Base-by-base conservation (phyloP, 208 protist species). In the Porcisia deanei region DNA sequence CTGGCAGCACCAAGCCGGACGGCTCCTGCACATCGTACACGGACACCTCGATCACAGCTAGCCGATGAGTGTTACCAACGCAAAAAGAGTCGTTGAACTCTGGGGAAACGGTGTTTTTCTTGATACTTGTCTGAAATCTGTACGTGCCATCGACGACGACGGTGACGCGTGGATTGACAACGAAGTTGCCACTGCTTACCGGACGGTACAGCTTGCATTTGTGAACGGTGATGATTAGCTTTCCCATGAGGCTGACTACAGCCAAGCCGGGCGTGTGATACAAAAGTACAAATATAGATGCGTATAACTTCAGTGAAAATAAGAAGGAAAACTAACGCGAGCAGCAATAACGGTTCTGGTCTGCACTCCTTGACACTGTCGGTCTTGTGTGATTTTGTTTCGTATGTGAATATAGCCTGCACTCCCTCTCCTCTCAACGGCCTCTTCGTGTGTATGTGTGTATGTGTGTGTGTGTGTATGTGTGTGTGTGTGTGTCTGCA, bases 1-100 rank as follows among this genome's bases (percentile, higher is more conserved):
- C 80, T 8, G 73, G 71, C 73, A 82, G 68, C 55, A 76, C 60
- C 25, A 87, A 76, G 12, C 81, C 81, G 5, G 68, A 82, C 16
- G 82, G 68, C 69, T 88, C 76, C 55, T 79, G 71, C 20, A 85
- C 82, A 77, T 92, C 77, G 71, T 91, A 93, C 30, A 92, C 84
- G 2, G 77, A 76, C 1, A 95, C 69, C 72, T 95, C 85, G 64
- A 97, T 82, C 47, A 91, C 79, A 18, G 93, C 90, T 16, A 94
- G 74, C 53, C 86, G 88, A 70, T 97, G 89, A 18, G 90, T 95
- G 76, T 94, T 94, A 70, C 85, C 90, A 0, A 95, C 87, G 34
- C 85, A 67, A 61, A 97, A 97, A 34, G 79, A 88, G n/a, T 94
- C 89, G 52, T 88, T 73, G 72, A 86, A 97, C 18, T 59, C 22